Evolutionary conservation across 768 basidiomycete species (phyloP).

Genomic region (Plicaturopsis crispa): DNA sequence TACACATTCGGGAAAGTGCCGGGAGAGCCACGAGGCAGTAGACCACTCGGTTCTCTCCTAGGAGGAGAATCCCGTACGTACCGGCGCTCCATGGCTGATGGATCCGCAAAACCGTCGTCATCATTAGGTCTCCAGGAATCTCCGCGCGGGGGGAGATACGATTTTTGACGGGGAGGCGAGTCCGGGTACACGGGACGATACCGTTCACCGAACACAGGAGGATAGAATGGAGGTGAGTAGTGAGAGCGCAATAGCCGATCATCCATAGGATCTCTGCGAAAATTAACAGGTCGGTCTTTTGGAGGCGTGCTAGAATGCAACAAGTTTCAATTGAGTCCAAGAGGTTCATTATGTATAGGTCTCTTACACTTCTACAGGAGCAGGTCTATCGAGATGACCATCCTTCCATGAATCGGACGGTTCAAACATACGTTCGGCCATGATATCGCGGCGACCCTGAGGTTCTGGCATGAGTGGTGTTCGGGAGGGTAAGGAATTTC

Average conservation of each 20-base stretch:
- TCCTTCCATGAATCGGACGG: constrained; percentile 70
- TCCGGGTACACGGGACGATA: no score
- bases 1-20: no score
- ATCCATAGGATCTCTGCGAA: neutral
- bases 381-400: constrained; percentile 36
- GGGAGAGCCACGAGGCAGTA: no score
- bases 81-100: no score
- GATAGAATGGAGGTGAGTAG: neutral
- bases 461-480: neutral
- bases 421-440: constrained; percentile 51
- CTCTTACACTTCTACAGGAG: constrained; percentile 32
- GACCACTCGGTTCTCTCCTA: no score
- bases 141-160: no score
- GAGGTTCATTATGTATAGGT: neutral
- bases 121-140: no score
- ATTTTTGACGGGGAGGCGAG: no score
- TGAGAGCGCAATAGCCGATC: neutral
- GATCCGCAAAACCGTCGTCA: no score
- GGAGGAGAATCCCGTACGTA: no score
- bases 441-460: constrained; percentile 20
- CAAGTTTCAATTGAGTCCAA: constrained; percentile 23
- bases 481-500: neutral
- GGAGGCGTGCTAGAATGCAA: constrained; percentile 18
- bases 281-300: neutral
- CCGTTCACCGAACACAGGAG: no score